Base-by-base conservation (phyloP, 106 monocot species). In the Gastrodia elata region DNA sequence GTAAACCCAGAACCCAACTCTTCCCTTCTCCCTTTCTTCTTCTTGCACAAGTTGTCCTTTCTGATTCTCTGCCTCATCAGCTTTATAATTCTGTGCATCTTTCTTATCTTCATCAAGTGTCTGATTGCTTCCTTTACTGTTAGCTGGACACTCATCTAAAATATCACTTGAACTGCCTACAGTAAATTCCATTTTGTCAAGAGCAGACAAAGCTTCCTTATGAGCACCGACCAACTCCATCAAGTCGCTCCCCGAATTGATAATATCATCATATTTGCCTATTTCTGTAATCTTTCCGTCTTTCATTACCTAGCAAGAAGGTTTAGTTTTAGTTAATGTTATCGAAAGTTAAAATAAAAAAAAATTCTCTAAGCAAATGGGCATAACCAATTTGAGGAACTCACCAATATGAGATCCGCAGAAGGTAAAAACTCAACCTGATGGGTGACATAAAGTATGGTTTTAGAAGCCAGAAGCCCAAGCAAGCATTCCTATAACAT, bases 21-120 rank as follows among this genome's bases (percentile, higher is more conserved):
- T 90, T 16, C 90, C 93, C 85, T 98, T 98, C 77, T 98, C 93
- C 78, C 97, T 92, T 57, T 98, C 97, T 80, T 98, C 97, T 73
- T 90, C 97, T 80, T 90, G 86, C 70, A 90, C 78, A 37, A 98
- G 88, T 71, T 93, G 93, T 10, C 90, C 88, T 39, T 80, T 86
- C 52, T 79, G 76, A 8, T 20, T 77, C 41, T 13, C 75, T 35
- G 38, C 65, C 20, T 89, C 86, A 39, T 80, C 78, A 14, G 26
- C 14, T 68, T 80, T 81, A 27, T 59, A 84, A 76, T 84, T 83
- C 32, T 83, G 44, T 78, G 79, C 71, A 73, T 74, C 75, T 67
- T 77, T 74, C 2, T 75, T 14, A 15, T 80, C 83, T 39, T 76
- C 76, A 71, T 79, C 65, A 26, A 20, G 26, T 36, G 15, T 26